Evolutionary conservation across 1,284 basidiomycete genomes (phyloP), one percentile per base, ranked within the genome.

Genomic region (Gymnopus androsaceus): DNA sequence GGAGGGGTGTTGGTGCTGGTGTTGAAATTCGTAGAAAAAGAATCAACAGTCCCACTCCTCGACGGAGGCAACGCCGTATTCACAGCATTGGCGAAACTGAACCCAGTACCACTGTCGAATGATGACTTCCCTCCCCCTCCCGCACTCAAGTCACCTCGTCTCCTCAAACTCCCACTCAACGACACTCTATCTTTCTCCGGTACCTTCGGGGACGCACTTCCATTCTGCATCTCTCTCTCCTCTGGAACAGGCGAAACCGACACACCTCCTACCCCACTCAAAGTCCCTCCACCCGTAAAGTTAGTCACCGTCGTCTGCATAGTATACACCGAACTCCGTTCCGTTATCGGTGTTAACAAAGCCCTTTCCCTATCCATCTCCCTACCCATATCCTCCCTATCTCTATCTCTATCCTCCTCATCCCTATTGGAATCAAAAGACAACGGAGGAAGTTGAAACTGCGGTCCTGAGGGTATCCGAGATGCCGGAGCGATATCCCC

Each of bases 381-480:
- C 8, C 36, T 38, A 12, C n/a, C 36, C 8, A 6, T 17, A 38
- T 15, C 36, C 14, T 17, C 36, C 8, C 36, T 17, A 38, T 15
- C 36, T 33, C 36, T 17, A 12, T 14, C 31, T 33, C 31, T 33
- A 33, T 33, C 31, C 45, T 60, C 63, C 44, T 49, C 67, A 37
- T 65, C 17, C 6, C 63, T 45, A 45, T 57, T 46, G 31, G 61
- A 38, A 38, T 73, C 72, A 55, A 83, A 79, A 59, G 61, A 72
- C 31, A 84, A 66, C 17, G 79, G 75, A 11, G 82, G 82, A 30
- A 84, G 65, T 53, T 79, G 79, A 6, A 75, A 75, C n/a, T n/a
- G n/a, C n/a, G n/a, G n/a, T 4, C 71, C 71, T n/a, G n/a, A n/a
- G n/a, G n/a, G n/a, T n/a, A n/a, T n/a, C n/a, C n/a, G n/a, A n/a